These are phyloP conservation scores for Trichodelitschia bisporula DNA, from an alignment of 495 filamentous ascomycete species.

Conservation along the genomic window DNA sequence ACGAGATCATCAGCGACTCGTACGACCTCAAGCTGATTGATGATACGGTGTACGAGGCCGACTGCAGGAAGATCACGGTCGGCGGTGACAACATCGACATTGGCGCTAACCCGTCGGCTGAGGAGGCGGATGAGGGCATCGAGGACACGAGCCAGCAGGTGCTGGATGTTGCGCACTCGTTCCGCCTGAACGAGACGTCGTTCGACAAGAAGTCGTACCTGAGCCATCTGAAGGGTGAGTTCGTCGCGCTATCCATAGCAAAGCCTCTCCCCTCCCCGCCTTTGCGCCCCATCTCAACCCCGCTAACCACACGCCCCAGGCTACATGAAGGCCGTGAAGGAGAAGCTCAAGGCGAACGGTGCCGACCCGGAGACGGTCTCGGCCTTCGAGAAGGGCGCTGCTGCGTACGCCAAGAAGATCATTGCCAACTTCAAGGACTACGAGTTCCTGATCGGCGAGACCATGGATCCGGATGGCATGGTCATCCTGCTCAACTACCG, in stretches of 20 bases:
- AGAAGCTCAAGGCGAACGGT: slow-evolving; percentile 33
- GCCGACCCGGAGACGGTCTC: slow-evolving; percentile 38
- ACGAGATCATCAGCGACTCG: slow-evolving; percentile 92
- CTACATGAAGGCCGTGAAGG: slow-evolving; percentile 78
- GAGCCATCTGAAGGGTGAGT: slow-evolving; percentile 54
- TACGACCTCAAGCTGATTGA: slow-evolving; percentile 57
- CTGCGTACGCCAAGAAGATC: slow-evolving; percentile 51
- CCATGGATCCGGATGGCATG: slow-evolving; percentile 85
- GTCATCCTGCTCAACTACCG: slow-evolving; percentile 90
- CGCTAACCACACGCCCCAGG: too few relatives aligned
- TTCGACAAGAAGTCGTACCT: slow-evolving; percentile 75
- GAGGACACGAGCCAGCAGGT: slow-evolving; percentile 53
- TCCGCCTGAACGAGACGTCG: slow-evolving; percentile 53
- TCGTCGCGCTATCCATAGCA: neutral
- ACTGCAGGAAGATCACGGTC: slow-evolving; percentile 70
- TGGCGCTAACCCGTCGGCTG: slow-evolving; percentile 91
- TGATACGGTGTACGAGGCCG: slow-evolving; percentile 56
- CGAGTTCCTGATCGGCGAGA: slow-evolving; percentile 80
- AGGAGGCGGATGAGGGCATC: slow-evolving; percentile 49
- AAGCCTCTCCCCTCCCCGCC: too few relatives aligned
- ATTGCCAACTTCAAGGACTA: slow-evolving; percentile 73
- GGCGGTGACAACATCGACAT: slow-evolving; percentile 54
- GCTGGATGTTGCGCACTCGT: slow-evolving; percentile 84
- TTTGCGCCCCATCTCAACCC: too few relatives aligned
- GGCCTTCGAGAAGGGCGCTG: slow-evolving; percentile 51